phyloP scores from a whole-genome alignment of 345 rosid genomes.

The Eutrema heterophyllum region DNA sequence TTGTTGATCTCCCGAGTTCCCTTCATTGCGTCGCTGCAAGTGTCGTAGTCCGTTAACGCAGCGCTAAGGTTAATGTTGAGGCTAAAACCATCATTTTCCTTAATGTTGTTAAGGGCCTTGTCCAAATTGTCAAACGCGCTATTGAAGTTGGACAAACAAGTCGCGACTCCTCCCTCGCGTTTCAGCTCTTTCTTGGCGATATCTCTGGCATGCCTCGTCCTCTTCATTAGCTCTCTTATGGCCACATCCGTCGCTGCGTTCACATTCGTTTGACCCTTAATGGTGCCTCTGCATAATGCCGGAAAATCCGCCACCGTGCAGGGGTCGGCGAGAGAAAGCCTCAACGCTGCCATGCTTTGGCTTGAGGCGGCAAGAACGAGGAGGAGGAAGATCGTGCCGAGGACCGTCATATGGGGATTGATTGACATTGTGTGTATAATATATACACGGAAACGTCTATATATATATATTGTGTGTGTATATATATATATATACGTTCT shows the following conservation, averaged over 20 bases:
- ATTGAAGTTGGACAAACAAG: conserved; percentile 25
- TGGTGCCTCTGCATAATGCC: conserved; percentile 19
- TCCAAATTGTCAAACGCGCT: conserved; percentile 29
- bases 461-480: conserved; percentile 18
- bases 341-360: not conserved
- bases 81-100: conserved; percentile 25
- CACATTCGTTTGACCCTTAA: conserved; percentile 23
- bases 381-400: conserved; percentile 16
- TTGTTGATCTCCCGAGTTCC: not conserved
- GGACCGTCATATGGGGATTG: not conserved
- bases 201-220: conserved; percentile 7
- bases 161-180: conserved; percentile 10
- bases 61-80: conserved; percentile 36
- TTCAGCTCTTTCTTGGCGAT: conserved; percentile 10
- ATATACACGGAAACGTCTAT: conserved; percentile 27
- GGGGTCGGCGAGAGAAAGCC: not conserved
- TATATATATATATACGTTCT: conserved; percentile 15
- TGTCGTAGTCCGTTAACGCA: conserved; percentile 24
- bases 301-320: conserved; percentile 20
- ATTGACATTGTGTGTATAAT: conserved; percentile 10
- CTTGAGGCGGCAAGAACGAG: not conserved
- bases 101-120: conserved; percentile 23
- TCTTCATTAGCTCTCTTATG: conserved; percentile 17
- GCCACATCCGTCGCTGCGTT: conserved; percentile 26
- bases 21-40: conserved; percentile 33